These are phyloP conservation scores for Aegilops longissima DNA, from an alignment of 176 grass and related monocot species.

Conservation along the genomic window DNA sequence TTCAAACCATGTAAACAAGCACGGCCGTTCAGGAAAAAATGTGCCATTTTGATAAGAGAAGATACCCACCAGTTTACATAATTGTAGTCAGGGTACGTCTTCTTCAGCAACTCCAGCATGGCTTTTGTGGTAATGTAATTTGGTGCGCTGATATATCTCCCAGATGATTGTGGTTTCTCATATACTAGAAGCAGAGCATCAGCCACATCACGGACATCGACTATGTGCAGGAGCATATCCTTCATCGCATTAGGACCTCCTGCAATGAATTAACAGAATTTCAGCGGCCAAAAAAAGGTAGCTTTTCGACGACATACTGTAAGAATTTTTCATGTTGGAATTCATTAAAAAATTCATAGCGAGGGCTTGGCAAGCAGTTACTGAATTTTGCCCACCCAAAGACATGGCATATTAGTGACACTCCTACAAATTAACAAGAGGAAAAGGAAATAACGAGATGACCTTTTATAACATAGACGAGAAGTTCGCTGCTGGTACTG, in stretches of 20 bases:
- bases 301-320: too few species aligned
- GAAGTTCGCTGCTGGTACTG: slow-evolving; percentile 16
- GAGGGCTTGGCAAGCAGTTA: background rate
- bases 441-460: background rate
- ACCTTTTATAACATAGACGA: slow-evolving; percentile 43
- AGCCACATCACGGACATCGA: slow-evolving; percentile 33
- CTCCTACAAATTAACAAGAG: background rate
- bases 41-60: background rate
- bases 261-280: background rate
- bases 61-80: slow-evolving; percentile 37
- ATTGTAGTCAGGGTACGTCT: slow-evolving; percentile 38
- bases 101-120: slow-evolving; percentile 30
- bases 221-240: slow-evolving; percentile 9
- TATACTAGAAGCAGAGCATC: slow-evolving; percentile 39
- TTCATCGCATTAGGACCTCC: slow-evolving; percentile 28
- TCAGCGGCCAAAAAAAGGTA: background rate
- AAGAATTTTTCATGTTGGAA: too few species aligned
- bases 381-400: background rate
- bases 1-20: background rate
- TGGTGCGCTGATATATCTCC: slow-evolving; percentile 37
- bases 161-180: slow-evolving; percentile 22
- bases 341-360: too few species aligned
- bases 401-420: background rate
- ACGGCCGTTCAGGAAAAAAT: background rate
- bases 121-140: background rate